Evolutionary conservation across 768 basidiomycete genomes (phyloP), one percentile per base, ranked within the genome.

Genomic region (Daedaleopsis sinensis): DNA sequence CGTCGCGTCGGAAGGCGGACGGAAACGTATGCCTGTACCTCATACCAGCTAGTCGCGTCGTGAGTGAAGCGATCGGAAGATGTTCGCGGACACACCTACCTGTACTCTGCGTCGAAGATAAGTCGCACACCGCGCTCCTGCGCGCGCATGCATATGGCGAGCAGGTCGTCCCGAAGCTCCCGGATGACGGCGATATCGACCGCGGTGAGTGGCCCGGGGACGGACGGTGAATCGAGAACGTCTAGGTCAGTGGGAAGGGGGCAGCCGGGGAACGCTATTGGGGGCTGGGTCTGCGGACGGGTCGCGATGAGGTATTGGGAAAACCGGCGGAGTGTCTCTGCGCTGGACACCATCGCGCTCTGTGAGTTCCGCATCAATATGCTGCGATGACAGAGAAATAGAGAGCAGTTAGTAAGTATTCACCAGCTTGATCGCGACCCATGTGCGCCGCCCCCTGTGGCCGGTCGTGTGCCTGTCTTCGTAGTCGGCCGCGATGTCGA

Each of bases 341-440:
- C 82, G 63, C 87, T 79, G 0, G 89, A 86, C 19, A 93, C 70
- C 38, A 94, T 77, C 0, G 91, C 90, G 2, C 87, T 89, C 87
- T 91, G 52, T 11, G 36, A 3, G 21, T 42, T 55, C 19, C 49
- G 15, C 27, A 24, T 19, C 46, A 18, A 24, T 52, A 57, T 49
- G 42, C 4, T 19, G 44, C 35, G 19, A 44, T 39, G 49, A 67
- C 55, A 62, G 67, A 38, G 32, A 36, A 3, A 37, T 39, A 32
- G 39, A 46, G 55, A 32, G 11, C 13, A 10, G 32, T 50, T 37
- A 32, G 48, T 32, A 39, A 32, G 16, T 2, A 67, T 87, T 61
- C 64, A 89, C 91, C 59, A 96, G 77, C 74, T 96, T 96, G 23
- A 96, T 74, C 0, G 94, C 93, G 21, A 96, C 88, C 86, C 91